A percentile compares a stretch with the other conserved stretches of the same genome.
Evolutionary conservation across 768 basidiomycete species (phyloP).

Genomic region (Clathrus columnatus): DNA sequence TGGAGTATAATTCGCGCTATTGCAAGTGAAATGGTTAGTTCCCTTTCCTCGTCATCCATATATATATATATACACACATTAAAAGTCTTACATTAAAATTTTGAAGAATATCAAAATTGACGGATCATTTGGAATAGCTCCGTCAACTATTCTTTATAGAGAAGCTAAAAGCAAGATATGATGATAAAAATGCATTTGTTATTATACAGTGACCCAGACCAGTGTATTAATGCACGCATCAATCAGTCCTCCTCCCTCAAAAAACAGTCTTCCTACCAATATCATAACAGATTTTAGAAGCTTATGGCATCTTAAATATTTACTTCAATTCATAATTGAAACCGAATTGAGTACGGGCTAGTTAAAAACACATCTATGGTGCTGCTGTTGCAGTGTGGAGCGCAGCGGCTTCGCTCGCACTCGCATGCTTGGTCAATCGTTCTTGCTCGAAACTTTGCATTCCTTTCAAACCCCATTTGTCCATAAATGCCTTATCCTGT

Average conservation of each 20-base stretch:
- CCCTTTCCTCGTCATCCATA: conserved; percentile 1
- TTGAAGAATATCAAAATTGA: conserved; percentile 54
- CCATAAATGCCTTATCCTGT: conserved; percentile 90
- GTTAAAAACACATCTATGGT: too few relatives aligned
- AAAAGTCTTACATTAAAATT: not conserved
- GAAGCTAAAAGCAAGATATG: conserved; percentile 24
- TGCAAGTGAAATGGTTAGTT: conserved; percentile 68
- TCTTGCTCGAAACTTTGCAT: conserved; percentile 84
- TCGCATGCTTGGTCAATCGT: conserved; percentile 27
- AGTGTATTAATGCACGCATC: too few relatives aligned
- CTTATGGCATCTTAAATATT: too few relatives aligned
- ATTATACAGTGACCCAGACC: too few relatives aligned
- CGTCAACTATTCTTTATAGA: conserved; percentile 72
- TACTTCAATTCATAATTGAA: too few relatives aligned
- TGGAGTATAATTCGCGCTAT: conserved; percentile 88
- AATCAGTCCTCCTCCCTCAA: too few relatives aligned
- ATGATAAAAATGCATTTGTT: too few relatives aligned
- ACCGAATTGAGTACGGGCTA: too few relatives aligned
- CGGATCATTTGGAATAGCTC: conserved; percentile 79
- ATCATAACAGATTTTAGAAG: too few relatives aligned
- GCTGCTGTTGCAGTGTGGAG: not conserved
- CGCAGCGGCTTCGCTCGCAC: not conserved
- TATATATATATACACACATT: conserved; percentile 13
- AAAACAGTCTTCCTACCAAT: too few relatives aligned
- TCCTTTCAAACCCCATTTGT: conserved; percentile 84